Percentiles rank a stretch among this genome's conserved stretches.
phyloP scores from a whole-genome alignment of 2,329 filamentous ascomycete genomes.

The Penicillium capsulatum region DNA sequence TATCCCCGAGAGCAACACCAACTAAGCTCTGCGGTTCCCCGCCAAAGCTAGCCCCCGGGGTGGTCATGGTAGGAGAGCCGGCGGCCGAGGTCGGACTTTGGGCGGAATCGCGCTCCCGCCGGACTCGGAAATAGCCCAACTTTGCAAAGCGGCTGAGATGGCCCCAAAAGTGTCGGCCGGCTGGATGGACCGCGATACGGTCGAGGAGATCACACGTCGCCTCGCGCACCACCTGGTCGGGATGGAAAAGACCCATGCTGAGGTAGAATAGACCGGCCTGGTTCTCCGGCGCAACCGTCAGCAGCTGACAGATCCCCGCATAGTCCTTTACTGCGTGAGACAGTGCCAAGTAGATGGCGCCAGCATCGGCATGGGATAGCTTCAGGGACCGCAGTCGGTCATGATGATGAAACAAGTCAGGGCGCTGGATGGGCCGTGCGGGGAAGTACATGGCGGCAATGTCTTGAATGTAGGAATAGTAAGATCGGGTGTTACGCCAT shows the following conservation, averaged over 20 bases:
- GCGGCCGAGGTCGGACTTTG: conserved; percentile 24
- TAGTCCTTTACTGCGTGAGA: conserved; percentile 71
- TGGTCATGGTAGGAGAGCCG: conserved; percentile 11
- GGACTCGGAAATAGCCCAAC: conserved; percentile 74
- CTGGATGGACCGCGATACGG: conserved; percentile 78
- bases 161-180: conserved; percentile 89
- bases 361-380: conserved; percentile 68
- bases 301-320: conserved; percentile 77
- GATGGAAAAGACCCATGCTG: conserved; percentile 86
- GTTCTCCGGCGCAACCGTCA: conserved; percentile 77
- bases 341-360: conserved; percentile 80
- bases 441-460: conserved; percentile 39
- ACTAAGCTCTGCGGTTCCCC: conserved; percentile 36
- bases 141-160: conserved; percentile 83
- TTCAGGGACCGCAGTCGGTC: conserved; percentile 82
- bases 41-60: conserved; percentile 21
- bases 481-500: conserved; percentile 92
- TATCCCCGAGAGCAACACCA: conserved; percentile 34
- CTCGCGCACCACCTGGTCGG: conserved; percentile 71
- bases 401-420: conserved; percentile 84
- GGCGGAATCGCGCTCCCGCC: conserved; percentile 54
- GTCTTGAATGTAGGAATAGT: conserved; percentile 88
- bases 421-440: conserved; percentile 38
- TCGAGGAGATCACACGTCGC: conserved; percentile 76
- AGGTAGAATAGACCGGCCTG: conserved; percentile 89